These are phyloP conservation scores for Brettanomyces sp. DNA, from an alignment of 805 yeast genomes.

Conservation along the genomic window DNA sequence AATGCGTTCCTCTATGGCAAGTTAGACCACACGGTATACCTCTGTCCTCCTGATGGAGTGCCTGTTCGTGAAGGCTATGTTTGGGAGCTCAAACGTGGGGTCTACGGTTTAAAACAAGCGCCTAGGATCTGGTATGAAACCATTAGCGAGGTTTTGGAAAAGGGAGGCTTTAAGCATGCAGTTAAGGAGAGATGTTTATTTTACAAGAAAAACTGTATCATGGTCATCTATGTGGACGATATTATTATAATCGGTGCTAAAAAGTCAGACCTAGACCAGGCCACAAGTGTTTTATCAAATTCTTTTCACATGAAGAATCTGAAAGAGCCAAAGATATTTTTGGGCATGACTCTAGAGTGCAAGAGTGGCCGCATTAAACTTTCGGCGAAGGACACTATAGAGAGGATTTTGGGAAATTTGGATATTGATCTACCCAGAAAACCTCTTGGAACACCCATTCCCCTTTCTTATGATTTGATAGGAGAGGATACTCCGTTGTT, in stretches of 20 bases:
- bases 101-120: not conserved
- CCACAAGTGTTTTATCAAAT: not conserved
- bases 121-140: not conserved
- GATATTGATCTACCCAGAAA: no score
- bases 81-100: not conserved
- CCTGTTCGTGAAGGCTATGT: not conserved
- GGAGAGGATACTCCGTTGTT: no score
- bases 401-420: no score
- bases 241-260: not conserved
- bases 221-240: not conserved
- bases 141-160: not conserved
- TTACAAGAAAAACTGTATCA: not conserved
- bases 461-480: no score
- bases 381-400: no score
- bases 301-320: not conserved
- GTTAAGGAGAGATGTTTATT: not conserved
- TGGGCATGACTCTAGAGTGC: not conserved
- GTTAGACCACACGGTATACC: not conserved
- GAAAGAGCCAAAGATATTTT: not conserved
- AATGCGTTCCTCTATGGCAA: not conserved
- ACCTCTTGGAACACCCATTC: no score
- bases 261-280: not conserved
- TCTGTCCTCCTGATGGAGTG: not conserved
- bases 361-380: not conserved
- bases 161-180: not conserved